Conservation (phyloP, 2,329 filamentous ascomycete genomes). For the Neopestalotiopsis sp. region DNA sequence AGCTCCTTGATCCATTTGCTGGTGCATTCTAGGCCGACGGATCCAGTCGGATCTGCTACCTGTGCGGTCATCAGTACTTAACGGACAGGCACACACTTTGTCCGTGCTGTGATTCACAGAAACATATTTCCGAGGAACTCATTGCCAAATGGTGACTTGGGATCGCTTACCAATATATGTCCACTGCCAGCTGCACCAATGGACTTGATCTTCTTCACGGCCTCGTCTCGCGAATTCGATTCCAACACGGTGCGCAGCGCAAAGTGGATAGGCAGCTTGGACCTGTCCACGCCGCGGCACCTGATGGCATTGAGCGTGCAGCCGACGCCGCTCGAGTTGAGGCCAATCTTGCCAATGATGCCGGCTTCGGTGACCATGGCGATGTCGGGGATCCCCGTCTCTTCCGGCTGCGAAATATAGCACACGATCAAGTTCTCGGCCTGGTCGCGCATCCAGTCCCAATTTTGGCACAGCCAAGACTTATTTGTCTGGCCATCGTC, state of each 20-base stretch:
- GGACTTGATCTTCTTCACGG: constrained; percentile 46
- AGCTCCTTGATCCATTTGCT: constrained; percentile 33
- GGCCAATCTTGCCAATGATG: constrained; percentile 69
- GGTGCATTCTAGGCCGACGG: constrained; percentile 51
- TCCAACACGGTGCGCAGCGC: constrained; percentile 62
- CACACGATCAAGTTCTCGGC: constrained; percentile 53
- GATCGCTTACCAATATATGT: constrained; percentile 45
- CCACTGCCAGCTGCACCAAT: constrained; percentile 54
- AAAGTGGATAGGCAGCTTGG: constrained; percentile 64
- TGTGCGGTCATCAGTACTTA: neutral
- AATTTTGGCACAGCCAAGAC: constrained; percentile 59
- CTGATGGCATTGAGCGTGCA: constrained; percentile 67
- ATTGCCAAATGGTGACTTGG: neutral
- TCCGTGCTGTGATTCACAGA: too few relatives aligned
- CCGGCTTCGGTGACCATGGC: constrained; percentile 64
- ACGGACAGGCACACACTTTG: too few relatives aligned
- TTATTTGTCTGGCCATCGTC: constrained; percentile 12
- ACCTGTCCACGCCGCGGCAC: constrained; percentile 56
- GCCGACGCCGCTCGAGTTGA: constrained; percentile 64
- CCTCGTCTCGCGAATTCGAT: constrained; percentile 48
- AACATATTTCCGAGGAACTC: too few relatives aligned
- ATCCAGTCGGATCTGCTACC: constrained; percentile 47
- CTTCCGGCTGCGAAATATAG: constrained; percentile 44
- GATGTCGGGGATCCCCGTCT: constrained; percentile 48
- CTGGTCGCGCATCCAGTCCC: constrained; percentile 63